Percentiles rank a stretch among this genome's conserved stretches.
Evolutionary conservation across 1,284 basidiomycete genomes (phyloP).

Genomic region (Heterobasidion annosum): DNA sequence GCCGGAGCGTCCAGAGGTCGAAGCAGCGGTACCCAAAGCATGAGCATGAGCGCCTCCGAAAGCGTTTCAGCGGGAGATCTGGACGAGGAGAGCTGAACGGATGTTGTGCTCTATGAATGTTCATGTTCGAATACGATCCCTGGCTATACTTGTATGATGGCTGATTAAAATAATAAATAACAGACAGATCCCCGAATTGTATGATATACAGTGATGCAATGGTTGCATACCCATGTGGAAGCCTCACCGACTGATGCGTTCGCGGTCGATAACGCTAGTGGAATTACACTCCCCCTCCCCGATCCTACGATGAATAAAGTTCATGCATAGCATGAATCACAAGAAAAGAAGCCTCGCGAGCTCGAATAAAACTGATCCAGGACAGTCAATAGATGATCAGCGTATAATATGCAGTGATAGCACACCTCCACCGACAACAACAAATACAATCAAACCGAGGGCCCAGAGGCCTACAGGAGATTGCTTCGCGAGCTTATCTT

Average conservation of each 20-base stretch:
- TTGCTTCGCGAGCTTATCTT: slow-evolving; percentile 58
- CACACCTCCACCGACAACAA: slow-evolving; percentile 70
- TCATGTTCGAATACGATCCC: background rate
- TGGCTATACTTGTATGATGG: background rate
- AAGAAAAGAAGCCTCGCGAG: slow-evolving; percentile 57
- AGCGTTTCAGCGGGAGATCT: slow-evolving; percentile 32
- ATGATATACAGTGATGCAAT: background rate
- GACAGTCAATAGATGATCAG: slow-evolving; percentile 2
- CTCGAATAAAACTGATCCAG: slow-evolving; percentile 58
- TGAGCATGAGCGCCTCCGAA: slow-evolving; percentile 36
- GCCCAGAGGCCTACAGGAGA: slow-evolving; percentile 68
- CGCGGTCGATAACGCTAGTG: no score
- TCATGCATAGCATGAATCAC: slow-evolving; percentile 19
- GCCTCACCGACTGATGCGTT: no score
- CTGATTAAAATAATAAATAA: background rate
- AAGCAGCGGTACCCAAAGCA: slow-evolving; percentile 39
- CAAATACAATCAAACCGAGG: slow-evolving; percentile 58
- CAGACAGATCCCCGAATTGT: background rate
- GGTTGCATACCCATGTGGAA: background rate
- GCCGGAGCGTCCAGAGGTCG: slow-evolving; percentile 8
- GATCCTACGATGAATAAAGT: no score
- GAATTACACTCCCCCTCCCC: no score
- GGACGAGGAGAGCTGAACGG: slow-evolving; percentile 20
- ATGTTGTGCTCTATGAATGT: background rate
- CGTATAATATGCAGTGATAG: slow-evolving; percentile 7